A percentile compares a stretch with the other conserved stretches of the same genome.
phyloP scores from a whole-genome alignment of 2,329 filamentous ascomycete genomes.

The Nemania sp. region DNA sequence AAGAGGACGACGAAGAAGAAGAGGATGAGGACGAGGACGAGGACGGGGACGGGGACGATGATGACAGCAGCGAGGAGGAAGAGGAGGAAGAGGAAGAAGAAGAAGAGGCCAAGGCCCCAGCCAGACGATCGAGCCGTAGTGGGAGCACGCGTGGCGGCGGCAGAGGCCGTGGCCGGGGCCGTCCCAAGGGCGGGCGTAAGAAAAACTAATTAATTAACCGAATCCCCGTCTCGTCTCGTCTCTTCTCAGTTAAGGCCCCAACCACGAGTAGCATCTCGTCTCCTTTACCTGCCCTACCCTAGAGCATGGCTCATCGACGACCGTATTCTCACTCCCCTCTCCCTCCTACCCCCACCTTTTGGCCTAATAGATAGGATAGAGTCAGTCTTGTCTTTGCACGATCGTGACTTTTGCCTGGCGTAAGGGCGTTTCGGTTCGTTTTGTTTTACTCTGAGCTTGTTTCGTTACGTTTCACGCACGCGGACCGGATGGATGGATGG shows the following conservation, averaged over 20 bases:
- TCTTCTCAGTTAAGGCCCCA: no score
- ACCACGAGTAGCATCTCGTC: no score
- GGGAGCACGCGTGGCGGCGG: slow-evolving; percentile 31
- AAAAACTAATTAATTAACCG: slow-evolving; percentile 25
- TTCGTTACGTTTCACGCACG: neutral
- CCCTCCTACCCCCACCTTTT: no score
- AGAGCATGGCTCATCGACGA: no score
- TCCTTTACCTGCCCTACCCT: no score
- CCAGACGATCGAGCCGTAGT: slow-evolving; percentile 31
- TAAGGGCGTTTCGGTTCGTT: no score
- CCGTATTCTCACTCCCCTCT: no score
- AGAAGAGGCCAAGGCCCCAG: slow-evolving; percentile 28
- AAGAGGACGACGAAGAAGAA: slow-evolving; percentile 28
- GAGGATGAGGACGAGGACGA: neutral
- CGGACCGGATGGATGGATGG: neutral
- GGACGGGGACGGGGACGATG: neutral
- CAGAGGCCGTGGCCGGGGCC: slow-evolving; percentile 32
- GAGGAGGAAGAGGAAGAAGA: slow-evolving; percentile 27
- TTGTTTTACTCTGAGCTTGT: no score
- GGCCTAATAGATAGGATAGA: no score
- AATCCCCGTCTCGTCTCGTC: no score
- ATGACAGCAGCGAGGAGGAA: slow-evolving; percentile 14
- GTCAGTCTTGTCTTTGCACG: no score
- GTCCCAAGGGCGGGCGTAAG: slow-evolving; percentile 35
- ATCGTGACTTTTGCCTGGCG: neutral